Base-by-base conservation (phyloP, 106 monocot genomes). In the Ottelia alismoides region DNA sequence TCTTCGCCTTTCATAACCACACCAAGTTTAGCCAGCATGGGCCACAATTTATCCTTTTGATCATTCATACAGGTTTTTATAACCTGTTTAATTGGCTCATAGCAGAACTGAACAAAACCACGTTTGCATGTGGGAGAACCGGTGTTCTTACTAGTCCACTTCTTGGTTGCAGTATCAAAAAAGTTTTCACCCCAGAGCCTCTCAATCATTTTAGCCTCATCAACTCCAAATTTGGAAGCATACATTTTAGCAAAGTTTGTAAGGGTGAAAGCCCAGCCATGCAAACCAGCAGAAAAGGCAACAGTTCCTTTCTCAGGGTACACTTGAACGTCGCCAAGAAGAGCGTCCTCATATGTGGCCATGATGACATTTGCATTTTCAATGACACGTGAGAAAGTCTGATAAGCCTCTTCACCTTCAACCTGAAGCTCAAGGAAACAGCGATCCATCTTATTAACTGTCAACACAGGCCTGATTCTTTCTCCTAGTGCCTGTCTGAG, bases 351-450 rank as follows among this genome's bases (percentile, higher is more conserved):
- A 49, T 75, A 75, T 16, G 75, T 75, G n/a, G 75, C 75, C 75
- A 75, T 75, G 17, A 75, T 75, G 35, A 75, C 75, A 44, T 75
- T 75, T n/a, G 75, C 75, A 27, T 70, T 75, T 35, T 75, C 75
- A 69, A 75, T 75, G 18, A 75, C 75, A 63, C 75, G 63, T 11
- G 47, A 47, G 52, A 75, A 75, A 2, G 75, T 75, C 53, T 70
- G 75, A 28, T 75, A 75, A 20, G 75, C 75, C 52, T 75, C 75
- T 55, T 75, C 75, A 59, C 75, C 75, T 28, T 75, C 75, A 26
- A 75, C 69, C 53, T 75, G 69, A 65, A 75, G 69, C 55, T 75
- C 75, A 49, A 69, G 54, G 47, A 75, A 75, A 32, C 75, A 75
- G 0, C 75, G 64, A 26, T 75, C 75, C 75, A 75, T 75, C 25